Percentiles rank a stretch among this genome's conserved stretches.
These are phyloP conservation scores for Fusarium sp. DNA, from an alignment of 2,329 filamentous ascomycete genomes.

Conservation along the genomic window DNA sequence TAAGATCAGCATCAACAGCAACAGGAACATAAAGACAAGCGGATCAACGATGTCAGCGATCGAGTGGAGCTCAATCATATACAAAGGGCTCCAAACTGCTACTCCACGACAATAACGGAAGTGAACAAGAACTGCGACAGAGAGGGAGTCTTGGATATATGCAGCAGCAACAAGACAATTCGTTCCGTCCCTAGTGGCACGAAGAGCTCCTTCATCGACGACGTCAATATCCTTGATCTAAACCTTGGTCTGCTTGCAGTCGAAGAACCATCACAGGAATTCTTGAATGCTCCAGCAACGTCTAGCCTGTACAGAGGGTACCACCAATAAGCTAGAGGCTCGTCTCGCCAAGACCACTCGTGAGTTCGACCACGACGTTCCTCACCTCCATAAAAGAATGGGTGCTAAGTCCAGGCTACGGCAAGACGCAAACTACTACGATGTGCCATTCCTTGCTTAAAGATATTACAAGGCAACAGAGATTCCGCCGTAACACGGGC, in stretches of 20 bases:
- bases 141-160: neutral
- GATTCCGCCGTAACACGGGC: fast-evolving
- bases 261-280: fast-evolving
- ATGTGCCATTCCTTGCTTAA: fast-evolving
- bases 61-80: neutral
- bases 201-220: neutral
- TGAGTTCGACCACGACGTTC: neutral
- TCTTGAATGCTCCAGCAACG: no score
- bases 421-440: neutral
- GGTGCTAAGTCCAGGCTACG: no score
- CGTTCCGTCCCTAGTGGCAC: neutral
- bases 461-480: neutral
- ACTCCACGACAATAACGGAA: neutral
- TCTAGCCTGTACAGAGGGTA: no score
- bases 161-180: neutral
- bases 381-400: fast-evolving
- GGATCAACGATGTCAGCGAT: neutral
- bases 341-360: neutral
- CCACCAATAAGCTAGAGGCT: neutral
- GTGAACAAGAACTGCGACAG: fast-evolving
- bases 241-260: no score
- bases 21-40: neutral
- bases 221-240: neutral
- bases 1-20: neutral
- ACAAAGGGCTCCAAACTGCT: neutral